Evolutionary conservation across 2,329 filamentous ascomycete species (phyloP).

Genomic region (Ophiosphaerella korrae): DNA sequence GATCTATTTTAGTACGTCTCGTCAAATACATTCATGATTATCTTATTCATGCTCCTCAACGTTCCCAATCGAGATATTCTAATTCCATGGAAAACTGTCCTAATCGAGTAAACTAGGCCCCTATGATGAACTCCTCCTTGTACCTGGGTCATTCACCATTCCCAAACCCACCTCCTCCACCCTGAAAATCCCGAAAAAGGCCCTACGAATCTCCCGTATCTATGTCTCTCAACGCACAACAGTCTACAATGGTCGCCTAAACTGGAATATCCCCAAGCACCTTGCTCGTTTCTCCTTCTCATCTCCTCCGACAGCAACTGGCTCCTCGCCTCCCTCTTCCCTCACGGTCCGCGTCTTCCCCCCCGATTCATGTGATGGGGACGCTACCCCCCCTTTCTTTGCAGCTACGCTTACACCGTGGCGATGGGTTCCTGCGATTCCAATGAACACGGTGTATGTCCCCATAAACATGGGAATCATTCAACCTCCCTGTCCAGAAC

Average conservation of each 20-base stretch:
- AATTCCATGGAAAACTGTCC: background rate
- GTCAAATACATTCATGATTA: background rate
- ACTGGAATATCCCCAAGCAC: slow-evolving; percentile 46
- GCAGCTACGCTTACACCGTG: slow-evolving; percentile 32
- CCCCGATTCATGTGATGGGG: slow-evolving; percentile 26
- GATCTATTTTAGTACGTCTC: background rate
- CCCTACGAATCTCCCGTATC: slow-evolving; percentile 37
- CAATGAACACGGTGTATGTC: slow-evolving; percentile 28
- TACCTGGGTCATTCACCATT: slow-evolving; percentile 38
- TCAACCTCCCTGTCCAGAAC: slow-evolving; percentile 31
- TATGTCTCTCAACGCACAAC: slow-evolving; percentile 43
- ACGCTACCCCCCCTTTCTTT: slow-evolving; percentile 33
- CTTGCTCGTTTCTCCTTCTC: slow-evolving; percentile 42
- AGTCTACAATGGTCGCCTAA: slow-evolving; percentile 39
- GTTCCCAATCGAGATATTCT: no score
- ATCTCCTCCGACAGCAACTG: slow-evolving; percentile 20
- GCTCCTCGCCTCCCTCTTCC: slow-evolving; percentile 16
- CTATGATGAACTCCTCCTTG: slow-evolving; percentile 41
- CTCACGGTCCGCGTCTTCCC: slow-evolving; percentile 35
- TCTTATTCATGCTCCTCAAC: background rate
- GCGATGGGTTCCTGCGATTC: slow-evolving; percentile 31
- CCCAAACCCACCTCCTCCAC: slow-evolving; percentile 15
- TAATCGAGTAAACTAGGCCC: slow-evolving; percentile 19
- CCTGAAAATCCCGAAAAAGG: slow-evolving; percentile 32
- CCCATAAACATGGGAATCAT: slow-evolving; percentile 27